Evolutionary conservation across 2,329 filamentous ascomycete genomes (phyloP), one percentile per base, ranked within the genome.

Genomic region (Trichophyton benhamiae): DNA sequence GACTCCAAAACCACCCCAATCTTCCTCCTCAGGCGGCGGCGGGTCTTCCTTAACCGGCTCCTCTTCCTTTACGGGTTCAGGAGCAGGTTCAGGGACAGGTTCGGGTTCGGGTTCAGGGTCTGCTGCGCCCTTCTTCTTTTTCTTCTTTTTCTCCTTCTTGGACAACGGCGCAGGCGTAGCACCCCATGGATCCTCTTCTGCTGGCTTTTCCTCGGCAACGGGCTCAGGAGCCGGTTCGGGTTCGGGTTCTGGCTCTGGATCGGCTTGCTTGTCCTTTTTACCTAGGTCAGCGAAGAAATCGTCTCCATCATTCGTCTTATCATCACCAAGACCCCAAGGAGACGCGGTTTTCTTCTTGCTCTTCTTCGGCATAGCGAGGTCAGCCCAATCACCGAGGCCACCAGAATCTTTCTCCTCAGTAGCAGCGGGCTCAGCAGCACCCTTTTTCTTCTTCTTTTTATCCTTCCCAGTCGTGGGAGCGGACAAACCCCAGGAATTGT

Each of bases 321-420:
- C 52, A 36, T 36, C 52, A 25, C 30, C 8, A 55, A 7, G 4
- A n/a, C 27, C 25, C 52, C 52, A 55, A 15, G 27, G 25, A 17
- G 27, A 36, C 2, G 52, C 33, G 3, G 49, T 53, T 0, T 74
- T 70, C 58, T 76, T 78, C 36, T 67, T 74, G 70, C 80, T 80
- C 67, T 80, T 82, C 69, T 81, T 83, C n/a, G 79, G 69, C 64
- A 82, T 83, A 4, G 72, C 67, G 11, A 75, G 66, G 66, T 74
- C 74, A 82, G 57, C 55, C 22, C 57, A 58, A 13, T 30, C 82
- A 83, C 13, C 57, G 52, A 38, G 33, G 59, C 59, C 30, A 44
- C 59, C 49, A 81, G 75, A 63, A 80, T 38, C 82, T 27, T 70
- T 71, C 17, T 77, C 77, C 15, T 72, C 30, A 1, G 53, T 3